A percentile compares a stretch with the other conserved stretches of the same genome.
Conservation (phyloP, 169 alveolate genomes). For the Cryptosporidium felis region DNA sequence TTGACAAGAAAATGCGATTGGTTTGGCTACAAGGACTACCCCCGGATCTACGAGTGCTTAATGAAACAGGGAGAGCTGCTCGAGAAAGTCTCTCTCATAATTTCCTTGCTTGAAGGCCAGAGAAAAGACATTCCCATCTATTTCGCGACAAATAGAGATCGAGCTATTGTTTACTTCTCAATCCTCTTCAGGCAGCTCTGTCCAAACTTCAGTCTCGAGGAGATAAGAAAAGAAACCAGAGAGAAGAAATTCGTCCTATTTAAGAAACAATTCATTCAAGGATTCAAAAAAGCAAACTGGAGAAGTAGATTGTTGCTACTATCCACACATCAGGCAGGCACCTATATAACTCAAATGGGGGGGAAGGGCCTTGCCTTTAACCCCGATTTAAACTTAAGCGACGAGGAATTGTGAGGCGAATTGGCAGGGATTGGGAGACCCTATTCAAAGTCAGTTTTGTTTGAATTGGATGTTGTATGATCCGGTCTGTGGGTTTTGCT, state of each 20-base stretch:
- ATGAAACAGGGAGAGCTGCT: conserved; percentile 41
- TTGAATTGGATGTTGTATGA: conserved; percentile 91
- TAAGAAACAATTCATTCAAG: conserved; percentile 23
- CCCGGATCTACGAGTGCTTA: conserved; percentile 17
- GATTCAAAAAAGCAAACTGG: conserved; percentile 31
- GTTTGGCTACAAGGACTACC: conserved; percentile 57
- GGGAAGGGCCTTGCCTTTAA: background rate
- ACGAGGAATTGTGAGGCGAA: no score
- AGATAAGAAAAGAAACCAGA: conserved; percentile 1
- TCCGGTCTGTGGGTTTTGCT: conserved; percentile 91
- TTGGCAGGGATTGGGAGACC: no score
- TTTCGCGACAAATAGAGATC: conserved; percentile 19
- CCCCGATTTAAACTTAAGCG: background rate
- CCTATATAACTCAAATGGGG: conserved; percentile 8
- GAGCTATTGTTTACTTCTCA: conserved; percentile 1
- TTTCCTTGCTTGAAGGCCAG: conserved; percentile 15
- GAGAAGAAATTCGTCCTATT: conserved; percentile 5
- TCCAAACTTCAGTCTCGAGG: conserved; percentile 49
- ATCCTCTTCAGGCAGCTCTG: conserved; percentile 40
- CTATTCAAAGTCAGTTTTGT: conserved; percentile 80
- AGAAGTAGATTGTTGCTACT: conserved; percentile 11
- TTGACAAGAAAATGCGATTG: conserved; percentile 53
- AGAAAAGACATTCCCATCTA: conserved; percentile 26
- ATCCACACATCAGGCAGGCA: conserved; percentile 17
- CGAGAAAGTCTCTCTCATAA: conserved; percentile 13